Base-by-base conservation (phyloP, 441 rosid species). In the Populus tomentosa region DNA sequence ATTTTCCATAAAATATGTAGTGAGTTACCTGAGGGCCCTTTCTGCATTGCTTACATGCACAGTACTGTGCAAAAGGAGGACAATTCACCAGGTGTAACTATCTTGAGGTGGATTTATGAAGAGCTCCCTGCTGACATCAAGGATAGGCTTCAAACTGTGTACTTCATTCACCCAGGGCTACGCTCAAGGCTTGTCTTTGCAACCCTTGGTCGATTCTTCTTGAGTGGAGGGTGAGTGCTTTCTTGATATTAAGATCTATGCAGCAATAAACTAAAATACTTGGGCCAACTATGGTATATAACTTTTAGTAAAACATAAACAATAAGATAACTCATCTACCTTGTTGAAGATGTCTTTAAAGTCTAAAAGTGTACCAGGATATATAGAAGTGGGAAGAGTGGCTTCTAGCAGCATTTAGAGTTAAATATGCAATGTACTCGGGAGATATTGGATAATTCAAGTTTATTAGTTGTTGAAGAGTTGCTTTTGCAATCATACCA, bases 141-240 rank as follows among this genome's bases (percentile, higher is more conserved):
- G 89, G 89, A 89, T 33, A 89, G 90, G 84, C 87, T 93, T 77
- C 92, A 87, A 69, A 79, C 84, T 56, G 88, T 91, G 56, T 88
- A 93, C 80, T 93, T 93, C 77, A 69, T 93, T 30, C 96, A 93
- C 75, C 97, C 98, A 3, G 91, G 91, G 20, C 87, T 90, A 5
- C 89, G 87, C 21, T 82, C 96, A 9, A 88, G 89, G 62, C 92
- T 91, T 80, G 87, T 89, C 84, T 85, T 92, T 36, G 95, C 97
- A 18, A 89, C 97, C 65, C 86, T 90, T 64, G 98, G 98, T 70
- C 90, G 95, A 67, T 80, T 92, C 42, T 85, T 92, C 38, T 84
- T 94, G 76, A 85, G 89, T 81, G 93, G 90, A 80, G 93, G 95
- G 95, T 89, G 80, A 86, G 87, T 78, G 46, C 63, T 77, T 73